Percentiles rank a stretch among this genome's conserved stretches.
Evolutionary conservation across 805 yeast genomes (phyloP).

Genomic region (Kodamaea neixiangensis): DNA sequence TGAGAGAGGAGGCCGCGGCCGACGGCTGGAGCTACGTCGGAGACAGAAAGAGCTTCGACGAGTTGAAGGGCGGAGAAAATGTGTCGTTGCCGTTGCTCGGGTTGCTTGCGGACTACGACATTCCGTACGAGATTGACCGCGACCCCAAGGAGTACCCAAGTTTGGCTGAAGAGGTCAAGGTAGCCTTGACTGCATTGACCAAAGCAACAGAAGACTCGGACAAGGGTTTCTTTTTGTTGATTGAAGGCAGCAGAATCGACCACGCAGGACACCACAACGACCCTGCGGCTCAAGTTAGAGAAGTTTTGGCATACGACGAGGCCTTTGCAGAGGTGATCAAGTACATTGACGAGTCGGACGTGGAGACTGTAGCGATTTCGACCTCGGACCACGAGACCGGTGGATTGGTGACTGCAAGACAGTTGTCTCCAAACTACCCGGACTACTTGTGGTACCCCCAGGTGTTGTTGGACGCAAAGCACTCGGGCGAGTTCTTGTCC

Average conservation of each 20-base stretch:
- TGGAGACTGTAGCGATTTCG: slow-evolving; percentile 75
- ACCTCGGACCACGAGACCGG: slow-evolving; percentile 98
- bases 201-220: slow-evolving; percentile 72
- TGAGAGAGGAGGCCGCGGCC: slow-evolving; percentile 61
- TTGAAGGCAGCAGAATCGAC: slow-evolving; percentile 93
- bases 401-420: slow-evolving; percentile 86
- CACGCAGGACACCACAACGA: slow-evolving; percentile 95
- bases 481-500: slow-evolving; percentile 74
- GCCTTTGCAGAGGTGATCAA: slow-evolving; percentile 75
- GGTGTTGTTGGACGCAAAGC: slow-evolving; percentile 64
- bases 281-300: slow-evolving; percentile 92
- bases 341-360: slow-evolving; percentile 65
- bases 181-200: slow-evolving; percentile 70
- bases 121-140: slow-evolving; percentile 85
- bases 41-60: slow-evolving; percentile 59
- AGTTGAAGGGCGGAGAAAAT: slow-evolving; percentile 53
- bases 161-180: slow-evolving; percentile 71
- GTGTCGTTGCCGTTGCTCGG: slow-evolving; percentile 78
- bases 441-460: slow-evolving; percentile 89
- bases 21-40: slow-evolving; percentile 69
- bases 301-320: slow-evolving; percentile 82
- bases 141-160: slow-evolving; percentile 64
- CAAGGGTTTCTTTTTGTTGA: slow-evolving; percentile 79
- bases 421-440: slow-evolving; percentile 67
- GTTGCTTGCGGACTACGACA: slow-evolving; percentile 71